Evolutionary conservation across 208 protist genomes (phyloP).

Genomic region (Trichomonas gallinae): DNA sequence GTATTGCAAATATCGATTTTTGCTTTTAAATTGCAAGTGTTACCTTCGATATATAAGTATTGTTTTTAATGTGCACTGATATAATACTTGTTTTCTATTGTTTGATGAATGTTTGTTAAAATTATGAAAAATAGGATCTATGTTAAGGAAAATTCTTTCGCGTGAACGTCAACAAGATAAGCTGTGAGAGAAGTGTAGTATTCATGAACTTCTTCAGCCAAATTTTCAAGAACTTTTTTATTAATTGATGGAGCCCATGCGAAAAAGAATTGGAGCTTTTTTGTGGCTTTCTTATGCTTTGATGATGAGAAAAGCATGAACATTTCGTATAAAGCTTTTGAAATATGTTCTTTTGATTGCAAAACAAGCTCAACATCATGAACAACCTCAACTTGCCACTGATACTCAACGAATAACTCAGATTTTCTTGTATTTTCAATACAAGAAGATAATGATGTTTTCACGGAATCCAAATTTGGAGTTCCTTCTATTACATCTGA

Average conservation of each 20-base stretch:
- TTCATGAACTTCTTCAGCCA: neutral
- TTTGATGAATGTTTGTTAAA: too few species aligned
- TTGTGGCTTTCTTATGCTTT: neutral
- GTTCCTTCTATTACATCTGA: neutral
- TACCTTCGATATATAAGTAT: too few species aligned
- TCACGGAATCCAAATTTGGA: neutral
- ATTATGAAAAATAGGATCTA: too few species aligned
- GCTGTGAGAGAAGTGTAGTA: neutral
- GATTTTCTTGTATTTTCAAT: neutral
- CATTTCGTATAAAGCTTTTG: neutral
- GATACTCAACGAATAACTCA: neutral
- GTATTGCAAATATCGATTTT: too few species aligned
- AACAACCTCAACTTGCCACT: conserved; percentile 15
- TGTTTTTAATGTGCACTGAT: too few species aligned
- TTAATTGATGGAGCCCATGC: neutral
- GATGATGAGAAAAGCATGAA: neutral
- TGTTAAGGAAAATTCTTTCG: neutral
- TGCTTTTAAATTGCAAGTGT: too few species aligned
- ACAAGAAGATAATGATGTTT: neutral
- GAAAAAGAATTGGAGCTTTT: neutral
- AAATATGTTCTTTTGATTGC: neutral
- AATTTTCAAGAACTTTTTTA: neutral
- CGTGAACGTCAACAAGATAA: neutral
- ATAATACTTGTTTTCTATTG: too few species aligned
- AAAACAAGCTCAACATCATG: neutral